phyloP scores from a whole-genome alignment of 352 stramenopile species.

The Phytophthora niederhauseri region DNA sequence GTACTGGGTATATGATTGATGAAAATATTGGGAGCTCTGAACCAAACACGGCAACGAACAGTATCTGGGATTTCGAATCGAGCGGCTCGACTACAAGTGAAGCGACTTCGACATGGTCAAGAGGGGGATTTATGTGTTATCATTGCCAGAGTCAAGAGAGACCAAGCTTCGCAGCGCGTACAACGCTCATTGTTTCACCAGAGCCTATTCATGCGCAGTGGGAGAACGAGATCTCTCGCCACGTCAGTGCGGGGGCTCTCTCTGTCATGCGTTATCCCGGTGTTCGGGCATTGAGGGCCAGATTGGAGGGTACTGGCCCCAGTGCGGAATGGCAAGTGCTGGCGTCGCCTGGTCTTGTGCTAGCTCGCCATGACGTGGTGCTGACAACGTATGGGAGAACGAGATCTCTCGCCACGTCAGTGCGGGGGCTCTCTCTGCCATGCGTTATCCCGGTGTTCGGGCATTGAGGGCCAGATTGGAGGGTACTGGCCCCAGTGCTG shows the following conservation, averaged over 20 bases:
- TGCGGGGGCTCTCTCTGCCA: slow-evolving; percentile 48
- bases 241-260: slow-evolving; percentile 62
- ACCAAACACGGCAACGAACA: not conserved
- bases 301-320: slow-evolving; percentile 36
- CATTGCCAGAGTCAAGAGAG: slow-evolving; percentile 56
- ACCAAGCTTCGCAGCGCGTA: slow-evolving; percentile 53
- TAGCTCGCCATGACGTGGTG: slow-evolving; percentile 91
- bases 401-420: slow-evolving; percentile 87
- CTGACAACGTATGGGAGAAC: slow-evolving; percentile 95
- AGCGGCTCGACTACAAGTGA: not conserved
- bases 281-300: slow-evolving; percentile 50
- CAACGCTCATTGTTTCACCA: slow-evolving; percentile 94
- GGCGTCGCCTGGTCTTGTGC: slow-evolving; percentile 38
- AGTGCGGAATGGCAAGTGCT: slow-evolving; percentile 64
- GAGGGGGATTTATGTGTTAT: slow-evolving; percentile 62
- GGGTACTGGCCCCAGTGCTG: slow-evolving; percentile 36
- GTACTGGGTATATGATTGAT: slow-evolving; percentile 44
- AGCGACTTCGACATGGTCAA: slow-evolving; percentile 7
- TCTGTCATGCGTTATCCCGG: slow-evolving; percentile 65
- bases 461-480: slow-evolving; percentile 42
- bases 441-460: slow-evolving; percentile 66
- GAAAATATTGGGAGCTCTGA: not conserved
- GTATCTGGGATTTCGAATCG: slow-evolving; percentile 33
- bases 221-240: slow-evolving; percentile 84
- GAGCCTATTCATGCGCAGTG: slow-evolving; percentile 92